Evolutionary conservation across 148 eudicot genomes (phyloP), one percentile per base, ranked within the genome.

Genomic region (Chenopodium album): DNA sequence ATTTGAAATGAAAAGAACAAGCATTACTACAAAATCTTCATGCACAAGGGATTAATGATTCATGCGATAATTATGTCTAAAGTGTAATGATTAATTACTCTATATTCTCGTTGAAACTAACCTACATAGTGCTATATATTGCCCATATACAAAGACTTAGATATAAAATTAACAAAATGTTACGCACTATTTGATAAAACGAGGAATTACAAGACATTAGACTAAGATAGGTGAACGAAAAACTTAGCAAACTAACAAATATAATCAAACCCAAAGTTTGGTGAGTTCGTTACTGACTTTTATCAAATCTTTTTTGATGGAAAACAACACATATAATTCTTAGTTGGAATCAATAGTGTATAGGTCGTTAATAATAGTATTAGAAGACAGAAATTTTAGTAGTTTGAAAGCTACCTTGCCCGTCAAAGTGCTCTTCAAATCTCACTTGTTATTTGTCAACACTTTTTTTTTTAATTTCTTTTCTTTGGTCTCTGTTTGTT

Each of bases 211-310:
- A 77, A 50, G 23, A 14, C 75, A 78, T 50, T 50, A 76, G 81
- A 84, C 41, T 77, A 76, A 73, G 87, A 81, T 77, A 81, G 76
- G 87, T 81, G 87, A 81, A 78, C 81, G 23, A 84, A 77, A 63
- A 56, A 59, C 19, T 32, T 12, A 26, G 71, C 19, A 29, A 79
- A 62, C 7, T 4, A 68, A 59, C 14, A 50, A 50, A 9, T 9
- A 50, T 50, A 50, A 50, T 50, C 54, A 50, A 50, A 11, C 32
- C 16, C 9, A 76, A 37, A 60, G 69, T 80, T 85, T 85, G 87
- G 87, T 85, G 84, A 73, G 81, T 85, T 85, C 84, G 87, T 81
- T 81, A 81, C 76, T 81, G 87, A 85, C 84, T 85, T 80, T 80
- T 14, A 20, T 6, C 4, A 10, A 47, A 75, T 32, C 60, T 54